Percentiles rank a stretch among this genome's conserved stretches.
Evolutionary conservation across 331 rosid genomes (phyloP).

Genomic region (Malus hybrid): DNA sequence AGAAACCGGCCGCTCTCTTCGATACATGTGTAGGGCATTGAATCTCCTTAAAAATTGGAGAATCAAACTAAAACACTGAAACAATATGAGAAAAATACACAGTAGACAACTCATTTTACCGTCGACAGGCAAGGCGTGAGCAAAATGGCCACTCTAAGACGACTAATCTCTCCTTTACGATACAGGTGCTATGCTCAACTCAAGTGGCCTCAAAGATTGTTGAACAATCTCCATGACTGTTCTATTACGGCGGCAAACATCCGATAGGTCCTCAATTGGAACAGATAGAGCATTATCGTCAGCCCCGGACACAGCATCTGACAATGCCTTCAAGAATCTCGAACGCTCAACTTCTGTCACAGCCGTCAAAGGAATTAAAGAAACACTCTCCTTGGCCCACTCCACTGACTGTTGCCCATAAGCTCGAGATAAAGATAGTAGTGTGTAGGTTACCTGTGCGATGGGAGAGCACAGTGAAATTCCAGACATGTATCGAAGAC

Average conservation of each 20-base stretch:
- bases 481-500: not conserved
- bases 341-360: conserved; percentile 74
- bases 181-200: conserved; percentile 57
- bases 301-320: conserved; percentile 81
- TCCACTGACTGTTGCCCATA: conserved; percentile 62
- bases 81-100: conserved; percentile 39
- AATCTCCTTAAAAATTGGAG: conserved; percentile 96
- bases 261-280: conserved; percentile 78
- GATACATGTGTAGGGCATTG: conserved; percentile 49
- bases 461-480: conserved; percentile 1
- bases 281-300: conserved; percentile 41
- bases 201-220: conserved; percentile 90
- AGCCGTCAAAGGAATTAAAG: conserved; percentile 79
- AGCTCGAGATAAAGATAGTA: conserved; percentile 65
- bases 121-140: conserved; percentile 39
- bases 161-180: conserved; percentile 42
- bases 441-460: conserved; percentile 71
- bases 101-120: conserved; percentile 32
- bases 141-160: conserved; percentile 63
- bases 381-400: conserved; percentile 76
- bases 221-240: conserved; percentile 97
- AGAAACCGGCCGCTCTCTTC: conserved; percentile 28
- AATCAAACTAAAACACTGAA: conserved; percentile 38
- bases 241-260: conserved; percentile 89
- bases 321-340: conserved; percentile 72